Evolutionary conservation across 2,329 filamentous ascomycete species (phyloP).

Genomic region (Chaetothyriales sp.): DNA sequence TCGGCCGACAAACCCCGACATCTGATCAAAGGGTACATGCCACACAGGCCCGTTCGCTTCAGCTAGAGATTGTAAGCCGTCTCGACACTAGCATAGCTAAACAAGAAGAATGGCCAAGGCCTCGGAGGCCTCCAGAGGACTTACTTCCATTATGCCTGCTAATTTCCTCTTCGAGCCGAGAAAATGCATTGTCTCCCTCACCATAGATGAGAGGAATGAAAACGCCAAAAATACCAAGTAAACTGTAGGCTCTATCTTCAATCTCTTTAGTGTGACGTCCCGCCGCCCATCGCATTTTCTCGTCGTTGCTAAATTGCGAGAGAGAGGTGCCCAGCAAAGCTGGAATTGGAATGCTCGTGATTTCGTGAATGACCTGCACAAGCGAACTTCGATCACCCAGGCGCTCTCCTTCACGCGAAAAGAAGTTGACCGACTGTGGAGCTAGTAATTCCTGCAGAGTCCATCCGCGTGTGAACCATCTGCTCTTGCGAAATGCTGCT

Average conservation of each 20-base stretch:
- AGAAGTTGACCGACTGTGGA: slow-evolving; percentile 7
- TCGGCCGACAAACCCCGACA: slow-evolving; percentile 2
- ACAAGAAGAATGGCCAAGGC: no score
- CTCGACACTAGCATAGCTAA: no score
- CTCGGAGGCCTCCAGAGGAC: no score
- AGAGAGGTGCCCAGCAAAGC: slow-evolving; percentile 3
- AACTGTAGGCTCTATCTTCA: slow-evolving; percentile 21
- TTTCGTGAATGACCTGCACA: slow-evolving; percentile 2
- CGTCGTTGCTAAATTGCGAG: neutral
- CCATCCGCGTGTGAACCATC: slow-evolving; percentile 7
- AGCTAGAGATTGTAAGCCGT: no score
- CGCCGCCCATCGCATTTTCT: slow-evolving; percentile 15
- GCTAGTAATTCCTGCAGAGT: slow-evolving; percentile 10
- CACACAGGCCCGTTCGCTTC: no score
- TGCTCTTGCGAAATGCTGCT: slow-evolving; percentile 3
- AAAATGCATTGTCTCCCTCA: slow-evolving; percentile 18
- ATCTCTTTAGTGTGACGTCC: slow-evolving; percentile 12
- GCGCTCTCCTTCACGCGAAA: slow-evolving; percentile 2
- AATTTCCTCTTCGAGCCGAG: slow-evolving; percentile 14
- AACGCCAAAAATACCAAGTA: slow-evolving; percentile 20
- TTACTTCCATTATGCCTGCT: neutral
- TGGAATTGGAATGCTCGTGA: slow-evolving; percentile 6
- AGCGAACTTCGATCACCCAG: slow-evolving; percentile 5
- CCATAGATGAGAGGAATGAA: slow-evolving; percentile 22
- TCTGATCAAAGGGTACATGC: slow-evolving; percentile 3